Evolutionary conservation across 495 filamentous ascomycete species (phyloP), one percentile per base, ranked within the genome.

Genomic region (Hypoxylon subgilvum): DNA sequence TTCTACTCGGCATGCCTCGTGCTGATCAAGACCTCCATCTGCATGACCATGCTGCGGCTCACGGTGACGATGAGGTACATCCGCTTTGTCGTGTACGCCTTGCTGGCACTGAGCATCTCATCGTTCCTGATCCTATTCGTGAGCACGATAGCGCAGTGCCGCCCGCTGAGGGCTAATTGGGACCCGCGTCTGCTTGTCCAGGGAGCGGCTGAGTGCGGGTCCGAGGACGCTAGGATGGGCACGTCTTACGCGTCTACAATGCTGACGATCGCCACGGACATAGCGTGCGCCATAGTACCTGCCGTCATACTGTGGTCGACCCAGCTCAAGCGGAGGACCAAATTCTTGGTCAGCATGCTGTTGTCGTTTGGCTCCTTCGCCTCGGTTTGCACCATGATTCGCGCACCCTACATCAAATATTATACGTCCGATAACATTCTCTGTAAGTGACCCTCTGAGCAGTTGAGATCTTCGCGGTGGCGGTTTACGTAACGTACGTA

Each of bases 381-480:
- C 42, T 63, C 58, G 2, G 32, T 63, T 7, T 66, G 52, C 22
- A 63, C 63, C 5, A 50, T 66, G 13, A 46, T 66, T 8, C 63
- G 63, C 5, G 23, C 30, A 0, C 52, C 48, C 12, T 58, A 63
- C 12, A 41, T 55, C n/a, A 23, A 44, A 23, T 41, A 53, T 21
- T 59, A 58, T 28, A 9, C 10, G 1, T 12, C 12, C 0, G 14
- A 53, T 0, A 31, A 57, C 4, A 4, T 49, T 1, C 16, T 58
- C 5, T 58, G 63, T 66, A 54, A 44, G 63, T 63, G 0, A 9
- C 39, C 16, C 0, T 10, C n/a, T n/a, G n/a, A n/a, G n/a, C n/a
- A n/a, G n/a, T n/a, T n/a, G n/a, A n/a, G n/a, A n/a, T n/a, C n/a
- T n/a, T n/a, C n/a, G n/a, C n/a, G n/a, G n/a, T n/a, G n/a, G n/a